Percentiles rank a stretch among this genome's conserved stretches.
Evolutionary conservation across 805 yeast genomes (phyloP).

Genomic region (Aciculoconidium aculeatum): DNA sequence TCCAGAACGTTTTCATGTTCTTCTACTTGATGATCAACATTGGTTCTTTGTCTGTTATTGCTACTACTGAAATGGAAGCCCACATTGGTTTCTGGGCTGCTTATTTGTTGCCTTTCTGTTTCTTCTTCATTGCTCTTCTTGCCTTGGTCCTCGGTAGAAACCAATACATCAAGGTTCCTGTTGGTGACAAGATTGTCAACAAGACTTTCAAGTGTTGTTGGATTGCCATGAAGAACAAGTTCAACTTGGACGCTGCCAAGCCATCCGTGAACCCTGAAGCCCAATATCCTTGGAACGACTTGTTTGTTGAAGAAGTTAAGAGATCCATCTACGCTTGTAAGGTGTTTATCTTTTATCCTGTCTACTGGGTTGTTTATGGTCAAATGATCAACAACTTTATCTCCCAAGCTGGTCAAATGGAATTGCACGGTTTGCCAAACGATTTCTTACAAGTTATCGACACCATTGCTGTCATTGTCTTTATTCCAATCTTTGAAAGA

Average conservation of each 20-base stretch:
- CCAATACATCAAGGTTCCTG: slow-evolving; percentile 52
- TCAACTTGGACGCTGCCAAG: slow-evolving; percentile 49
- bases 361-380: slow-evolving; percentile 67
- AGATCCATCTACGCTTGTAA: slow-evolving; percentile 66
- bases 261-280: slow-evolving; percentile 48
- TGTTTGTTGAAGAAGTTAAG: slow-evolving; percentile 66
- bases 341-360: slow-evolving; percentile 64
- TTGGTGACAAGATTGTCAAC: slow-evolving; percentile 55
- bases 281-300: slow-evolving; percentile 55
- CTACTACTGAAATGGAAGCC: slow-evolving; percentile 67
- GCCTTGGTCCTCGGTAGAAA: slow-evolving; percentile 51
- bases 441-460: slow-evolving; percentile 74
- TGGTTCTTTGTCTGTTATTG: slow-evolving; percentile 70
- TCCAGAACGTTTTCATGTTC: slow-evolving; percentile 69
- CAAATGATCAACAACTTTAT: slow-evolving; percentile 71
- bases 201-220: slow-evolving; percentile 41
- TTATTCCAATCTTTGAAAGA: slow-evolving; percentile 66
- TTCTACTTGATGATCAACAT: slow-evolving; percentile 73
- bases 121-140: slow-evolving; percentile 48
- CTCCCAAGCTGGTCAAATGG: slow-evolving; percentile 70
- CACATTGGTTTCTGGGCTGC: slow-evolving; percentile 72
- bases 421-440: slow-evolving; percentile 72
- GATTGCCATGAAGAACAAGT: slow-evolving; percentile 41
- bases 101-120: slow-evolving; percentile 59
- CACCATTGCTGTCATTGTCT: slow-evolving; percentile 69